Evolutionary conservation across 2,329 filamentous ascomycete species (phyloP).

Genomic region (Microdochium trichocladiopsis): DNA sequence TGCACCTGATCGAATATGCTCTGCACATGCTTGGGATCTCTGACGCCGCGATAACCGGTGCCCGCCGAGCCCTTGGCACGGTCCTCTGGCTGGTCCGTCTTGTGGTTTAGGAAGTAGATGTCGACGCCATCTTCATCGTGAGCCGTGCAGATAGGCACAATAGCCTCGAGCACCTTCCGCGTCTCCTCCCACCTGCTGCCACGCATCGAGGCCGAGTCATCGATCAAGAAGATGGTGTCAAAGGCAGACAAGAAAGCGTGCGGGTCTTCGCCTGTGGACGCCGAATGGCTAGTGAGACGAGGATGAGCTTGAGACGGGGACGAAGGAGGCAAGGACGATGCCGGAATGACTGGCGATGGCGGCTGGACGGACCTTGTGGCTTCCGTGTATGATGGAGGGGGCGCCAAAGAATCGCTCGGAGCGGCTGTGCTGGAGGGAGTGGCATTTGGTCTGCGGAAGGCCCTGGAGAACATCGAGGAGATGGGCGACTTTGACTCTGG

Average conservation of each 20-base stretch:
- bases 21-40: slow-evolving; percentile 46
- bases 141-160: slow-evolving; percentile 74
- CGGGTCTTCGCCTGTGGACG: slow-evolving; percentile 8
- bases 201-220: slow-evolving; percentile 85
- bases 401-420: background rate
- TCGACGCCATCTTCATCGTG: slow-evolving; percentile 84
- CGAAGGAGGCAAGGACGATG: background rate
- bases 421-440: no score
- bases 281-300: background rate
- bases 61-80: slow-evolving; percentile 25
- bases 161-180: slow-evolving; percentile 58
- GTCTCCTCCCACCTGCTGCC: slow-evolving; percentile 74
- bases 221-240: slow-evolving; percentile 85
- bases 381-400: background rate
- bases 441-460: background rate
- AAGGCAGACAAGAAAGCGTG: slow-evolving; percentile 66
- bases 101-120: slow-evolving; percentile 81
- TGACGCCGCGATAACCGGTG: slow-evolving; percentile 60
- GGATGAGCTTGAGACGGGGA: background rate
- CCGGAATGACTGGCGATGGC: background rate
- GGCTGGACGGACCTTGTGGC: background rate
- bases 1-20: slow-evolving; percentile 62
- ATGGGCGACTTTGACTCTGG: background rate
- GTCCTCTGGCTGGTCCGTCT: slow-evolving; percentile 27
- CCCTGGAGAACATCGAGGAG: background rate